phyloP scores from a whole-genome alignment of 345 rosid species.

The Trapa bicornis region DNA sequence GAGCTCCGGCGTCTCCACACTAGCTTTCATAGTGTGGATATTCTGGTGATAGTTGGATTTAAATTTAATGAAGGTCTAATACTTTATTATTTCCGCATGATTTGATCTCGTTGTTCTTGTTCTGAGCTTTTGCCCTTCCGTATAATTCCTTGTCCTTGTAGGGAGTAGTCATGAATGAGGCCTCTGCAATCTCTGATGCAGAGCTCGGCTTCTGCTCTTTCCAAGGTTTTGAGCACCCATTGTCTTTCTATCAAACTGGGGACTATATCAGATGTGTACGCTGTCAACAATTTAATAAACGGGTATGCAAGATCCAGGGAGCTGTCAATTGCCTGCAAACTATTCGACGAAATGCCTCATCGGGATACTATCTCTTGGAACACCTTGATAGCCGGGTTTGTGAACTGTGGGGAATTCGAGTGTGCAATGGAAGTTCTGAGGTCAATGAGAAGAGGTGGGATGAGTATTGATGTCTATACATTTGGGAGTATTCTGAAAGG shows the following conservation, averaged over 20 bases:
- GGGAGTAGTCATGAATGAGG: conserved; percentile 25
- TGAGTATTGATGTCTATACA: conserved; percentile 32
- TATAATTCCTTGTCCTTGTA: background rate
- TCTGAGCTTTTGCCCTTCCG: background rate
- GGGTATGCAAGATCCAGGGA: conserved; percentile 19
- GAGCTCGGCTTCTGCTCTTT: conserved; percentile 17
- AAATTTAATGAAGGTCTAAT: background rate
- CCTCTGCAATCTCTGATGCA: conserved; percentile 14
- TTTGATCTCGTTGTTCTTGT: background rate
- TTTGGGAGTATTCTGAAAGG: conserved; percentile 62
- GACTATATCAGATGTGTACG: conserved; percentile 26
- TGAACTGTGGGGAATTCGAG: conserved; percentile 32
- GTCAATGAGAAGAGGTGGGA: conserved; percentile 29
- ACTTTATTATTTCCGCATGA: background rate
- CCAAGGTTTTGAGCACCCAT: conserved; percentile 29
- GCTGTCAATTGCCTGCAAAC: conserved; percentile 20
- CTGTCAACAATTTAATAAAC: conserved; percentile 37
- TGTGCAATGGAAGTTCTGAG: conserved; percentile 29
- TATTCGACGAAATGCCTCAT: conserved; percentile 52
- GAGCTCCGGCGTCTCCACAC: too few species aligned
- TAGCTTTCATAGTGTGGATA: background rate
- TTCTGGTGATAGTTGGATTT: too few species aligned
- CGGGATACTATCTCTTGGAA: conserved; percentile 64
- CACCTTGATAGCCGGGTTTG: conserved; percentile 52
- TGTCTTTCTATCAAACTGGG: conserved; percentile 35